These are phyloP conservation scores for Plantago elongata DNA, from an alignment of 257 asterid species.

Conservation along the genomic window DNA sequence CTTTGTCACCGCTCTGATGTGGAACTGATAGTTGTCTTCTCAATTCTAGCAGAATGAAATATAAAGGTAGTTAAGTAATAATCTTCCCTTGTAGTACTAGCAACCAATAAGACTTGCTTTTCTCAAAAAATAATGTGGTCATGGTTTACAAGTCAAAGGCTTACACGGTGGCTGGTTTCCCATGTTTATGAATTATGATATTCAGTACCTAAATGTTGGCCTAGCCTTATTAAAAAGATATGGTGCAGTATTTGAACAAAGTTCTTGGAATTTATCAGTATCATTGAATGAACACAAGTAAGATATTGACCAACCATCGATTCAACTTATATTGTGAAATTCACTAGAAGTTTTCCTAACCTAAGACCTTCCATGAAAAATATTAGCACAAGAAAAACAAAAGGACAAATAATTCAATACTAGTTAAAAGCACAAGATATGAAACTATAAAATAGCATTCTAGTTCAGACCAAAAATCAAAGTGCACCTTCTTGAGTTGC, in stretches of 20 bases:
- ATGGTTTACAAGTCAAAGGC: background rate
- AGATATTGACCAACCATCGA: background rate
- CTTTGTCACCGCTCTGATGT: slow-evolving; percentile 48
- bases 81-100: slow-evolving; percentile 6
- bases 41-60: slow-evolving; percentile 43
- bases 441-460: slow-evolving; percentile 13
- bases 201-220: background rate
- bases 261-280: slow-evolving; percentile 4
- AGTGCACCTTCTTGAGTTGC: slow-evolving; percentile 63
- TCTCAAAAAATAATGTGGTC: background rate
- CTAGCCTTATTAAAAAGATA: slow-evolving; percentile 1
- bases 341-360: slow-evolving; percentile 3
- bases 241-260: background rate
- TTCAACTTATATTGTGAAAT: slow-evolving; percentile 1
- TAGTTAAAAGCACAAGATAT: slow-evolving; percentile 6
- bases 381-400: background rate
- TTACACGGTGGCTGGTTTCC: too few relatives aligned
- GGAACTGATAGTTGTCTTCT: slow-evolving; percentile 59
- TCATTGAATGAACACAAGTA: background rate
- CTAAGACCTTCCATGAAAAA: background rate
- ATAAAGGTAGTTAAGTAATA: slow-evolving; percentile 13
- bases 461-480: slow-evolving; percentile 7
- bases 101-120: slow-evolving; percentile 14
- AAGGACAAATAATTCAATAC: slow-evolving; percentile 3
- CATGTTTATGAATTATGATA: background rate